Evolutionary conservation across 768 basidiomycete species (phyloP), one percentile per base, ranked within the genome.

Genomic region (Russula ochroleuca): DNA sequence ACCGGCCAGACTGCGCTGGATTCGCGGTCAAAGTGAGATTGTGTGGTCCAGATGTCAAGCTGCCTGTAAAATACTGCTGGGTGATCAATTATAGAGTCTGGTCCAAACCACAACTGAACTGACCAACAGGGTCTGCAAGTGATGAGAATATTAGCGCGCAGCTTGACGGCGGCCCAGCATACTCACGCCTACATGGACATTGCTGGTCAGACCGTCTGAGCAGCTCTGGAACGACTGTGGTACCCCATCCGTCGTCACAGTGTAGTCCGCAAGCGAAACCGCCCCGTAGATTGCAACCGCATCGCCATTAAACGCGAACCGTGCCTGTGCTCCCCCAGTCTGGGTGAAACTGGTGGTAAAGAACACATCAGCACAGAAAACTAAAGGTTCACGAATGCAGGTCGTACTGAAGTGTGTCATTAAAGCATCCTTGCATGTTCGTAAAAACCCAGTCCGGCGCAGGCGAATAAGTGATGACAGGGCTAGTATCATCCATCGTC

Each of bases 261-360:
- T 72, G 57, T 82, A 75, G 63, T 80, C 72, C 19, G 80, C 78
- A 67, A 81, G 82, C 10, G 80, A 78, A 35, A 81, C 75, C 2
- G 82, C 79, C 41, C 83, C 82, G 61, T 81, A 84, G 1, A 85
- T 59, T 15, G 80, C 81, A 52, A 85, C 74, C n/a, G 79, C 81
- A 57, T 82, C 78, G 23, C 84, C 84, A 5, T 70, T 66, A 68
- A 84, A 84, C 17, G 70, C 61, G 13, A 83, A 65, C 8, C 77
- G 75, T n/a, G 77, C 79, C 21, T 76, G 74, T 14, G 81, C 78
- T 40, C 74, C 77, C 10, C 72, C 64, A 6, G 68, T 72, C 52
- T 75, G 68, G 2, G 81, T 76, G 68, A 71, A 81, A 67, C 83
- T 83, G 56, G 37, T 43, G 47, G 25, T 21, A 28, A 58, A 41